Evolutionary conservation across 1,139 yeast species (phyloP).

Genomic region (Hansenula lynferdii): DNA sequence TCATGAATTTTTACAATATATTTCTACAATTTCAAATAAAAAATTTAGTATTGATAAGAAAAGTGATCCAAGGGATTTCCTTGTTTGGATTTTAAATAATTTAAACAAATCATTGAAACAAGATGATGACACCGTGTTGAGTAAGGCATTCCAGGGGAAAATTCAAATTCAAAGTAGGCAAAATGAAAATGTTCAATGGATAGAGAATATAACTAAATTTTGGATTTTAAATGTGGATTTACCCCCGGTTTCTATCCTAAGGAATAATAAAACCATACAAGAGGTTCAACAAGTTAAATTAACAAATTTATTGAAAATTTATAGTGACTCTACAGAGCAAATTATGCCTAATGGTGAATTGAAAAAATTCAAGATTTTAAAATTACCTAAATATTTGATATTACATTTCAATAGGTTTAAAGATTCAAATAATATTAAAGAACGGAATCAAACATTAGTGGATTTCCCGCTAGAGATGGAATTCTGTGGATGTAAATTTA

Average conservation of each 20-base stretch:
- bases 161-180: slow-evolving; percentile 32
- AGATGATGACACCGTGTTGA: slow-evolving; percentile 19
- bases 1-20: slow-evolving; percentile 52
- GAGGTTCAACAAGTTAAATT: slow-evolving; percentile 52
- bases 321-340: slow-evolving; percentile 33
- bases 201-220: slow-evolving; percentile 36
- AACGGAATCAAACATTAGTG: slow-evolving; percentile 60
- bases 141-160: slow-evolving; percentile 47
- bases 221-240: slow-evolving; percentile 56
- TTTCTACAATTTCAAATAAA: slow-evolving; percentile 39
- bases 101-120: slow-evolving; percentile 36
- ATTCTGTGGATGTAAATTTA: slow-evolving; percentile 30
- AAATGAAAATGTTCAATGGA: slow-evolving; percentile 20
- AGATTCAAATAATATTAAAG: slow-evolving; percentile 30
- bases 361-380: slow-evolving; percentile 35
- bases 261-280: slow-evolving; percentile 32
- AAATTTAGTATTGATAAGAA: slow-evolving; percentile 33
- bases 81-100: slow-evolving; percentile 55
- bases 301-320: slow-evolving; percentile 41
- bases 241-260: slow-evolving; percentile 55
- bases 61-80: slow-evolving; percentile 49
- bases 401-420: slow-evolving; percentile 54
- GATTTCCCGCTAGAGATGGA: slow-evolving; percentile 43
- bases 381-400: slow-evolving; percentile 49
- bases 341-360: slow-evolving; percentile 28